These are phyloP conservation scores for Rhynchosporium agropyri DNA, from an alignment of 2,329 filamentous ascomycete species.

Conservation along the genomic window DNA sequence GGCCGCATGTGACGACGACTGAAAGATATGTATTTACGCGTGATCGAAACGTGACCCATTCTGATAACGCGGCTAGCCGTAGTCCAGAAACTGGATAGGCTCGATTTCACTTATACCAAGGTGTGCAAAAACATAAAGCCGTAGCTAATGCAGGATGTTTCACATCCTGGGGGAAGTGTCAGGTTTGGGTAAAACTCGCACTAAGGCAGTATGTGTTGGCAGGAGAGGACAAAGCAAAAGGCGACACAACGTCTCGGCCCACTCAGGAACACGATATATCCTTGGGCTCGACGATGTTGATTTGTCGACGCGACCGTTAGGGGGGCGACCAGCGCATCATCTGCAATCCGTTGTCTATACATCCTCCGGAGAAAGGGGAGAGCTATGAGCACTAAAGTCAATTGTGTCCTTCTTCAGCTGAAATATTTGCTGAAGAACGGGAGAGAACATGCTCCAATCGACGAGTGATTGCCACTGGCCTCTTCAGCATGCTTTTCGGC, in stretches of 20 bases:
- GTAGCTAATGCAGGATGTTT: conserved; percentile 10
- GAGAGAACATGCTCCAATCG: conserved; percentile 8
- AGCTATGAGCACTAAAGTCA: not conserved
- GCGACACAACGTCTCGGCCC: conserved; percentile 2
- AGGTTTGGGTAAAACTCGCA: not conserved
- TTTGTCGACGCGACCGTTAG: conserved; percentile 16
- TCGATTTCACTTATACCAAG: too few relatives aligned
- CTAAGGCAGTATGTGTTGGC: conserved; percentile 16
- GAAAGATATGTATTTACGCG: too few relatives aligned
- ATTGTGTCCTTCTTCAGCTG: conserved; percentile 2
- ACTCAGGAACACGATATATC: conserved; percentile 10
- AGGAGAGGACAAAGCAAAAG: conserved; percentile 1
- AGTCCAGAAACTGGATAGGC: too few relatives aligned
- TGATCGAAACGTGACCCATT: not conserved
- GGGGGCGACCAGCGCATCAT: conserved; percentile 25
- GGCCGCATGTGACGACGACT: too few relatives aligned
- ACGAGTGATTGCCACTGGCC: conserved; percentile 9
- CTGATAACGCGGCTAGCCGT: not conserved
- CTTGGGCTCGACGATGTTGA: conserved; percentile 10
- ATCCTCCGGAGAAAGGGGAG: conserved; percentile 6
- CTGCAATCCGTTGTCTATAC: conserved; percentile 12
- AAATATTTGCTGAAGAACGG: not conserved
- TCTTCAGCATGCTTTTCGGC: not conserved
- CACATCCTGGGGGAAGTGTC: not conserved
- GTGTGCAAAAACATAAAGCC: not conserved